phyloP scores from a whole-genome alignment of 352 stramenopile species.

The Phytophthora ohioensis region DNA sequence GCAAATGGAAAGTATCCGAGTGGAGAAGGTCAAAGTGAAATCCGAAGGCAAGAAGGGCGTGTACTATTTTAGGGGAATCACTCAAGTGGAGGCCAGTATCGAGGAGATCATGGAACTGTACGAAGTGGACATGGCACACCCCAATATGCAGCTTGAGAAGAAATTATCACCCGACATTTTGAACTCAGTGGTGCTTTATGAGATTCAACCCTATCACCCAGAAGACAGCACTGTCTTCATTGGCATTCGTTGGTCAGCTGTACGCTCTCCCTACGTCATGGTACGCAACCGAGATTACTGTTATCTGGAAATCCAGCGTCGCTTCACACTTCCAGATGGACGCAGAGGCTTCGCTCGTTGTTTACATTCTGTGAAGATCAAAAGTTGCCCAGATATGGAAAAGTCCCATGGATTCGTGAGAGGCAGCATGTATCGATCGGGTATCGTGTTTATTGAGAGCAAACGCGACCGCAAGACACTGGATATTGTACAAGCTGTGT shows the following conservation, averaged over 20 bases:
- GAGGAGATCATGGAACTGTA: constrained; percentile 83
- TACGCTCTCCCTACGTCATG: constrained; percentile 77
- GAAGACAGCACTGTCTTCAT: constrained; percentile 72
- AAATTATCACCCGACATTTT: constrained; percentile 79
- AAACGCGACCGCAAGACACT: constrained; percentile 76
- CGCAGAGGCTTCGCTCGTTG: constrained; percentile 75
- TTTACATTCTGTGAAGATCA: constrained; percentile 88
- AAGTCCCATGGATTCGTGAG: constrained; percentile 80
- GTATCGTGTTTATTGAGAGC: constrained; percentile 81
- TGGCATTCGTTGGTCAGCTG: constrained; percentile 78
- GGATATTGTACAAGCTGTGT: constrained; percentile 84
- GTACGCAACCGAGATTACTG: constrained; percentile 83
- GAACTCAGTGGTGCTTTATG: constrained; percentile 83
- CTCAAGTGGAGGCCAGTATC: constrained; percentile 66
- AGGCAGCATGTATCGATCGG: constrained; percentile 86
- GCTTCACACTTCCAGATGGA: constrained; percentile 65
- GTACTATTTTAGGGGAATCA: constrained; percentile 80
- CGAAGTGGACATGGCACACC: constrained; percentile 74
- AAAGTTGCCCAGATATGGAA: constrained; percentile 85
- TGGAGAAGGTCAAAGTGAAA: constrained; percentile 83
- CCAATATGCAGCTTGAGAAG: constrained; percentile 78
- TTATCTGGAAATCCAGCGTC: constrained; percentile 81
- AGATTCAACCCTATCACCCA: constrained; percentile 67
- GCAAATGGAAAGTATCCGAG: constrained; percentile 70
- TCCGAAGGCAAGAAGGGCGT: constrained; percentile 65